Conservation (phyloP, 192 early-diverging fungal genomes). For the Phlyctochytrium bullatum region DNA sequence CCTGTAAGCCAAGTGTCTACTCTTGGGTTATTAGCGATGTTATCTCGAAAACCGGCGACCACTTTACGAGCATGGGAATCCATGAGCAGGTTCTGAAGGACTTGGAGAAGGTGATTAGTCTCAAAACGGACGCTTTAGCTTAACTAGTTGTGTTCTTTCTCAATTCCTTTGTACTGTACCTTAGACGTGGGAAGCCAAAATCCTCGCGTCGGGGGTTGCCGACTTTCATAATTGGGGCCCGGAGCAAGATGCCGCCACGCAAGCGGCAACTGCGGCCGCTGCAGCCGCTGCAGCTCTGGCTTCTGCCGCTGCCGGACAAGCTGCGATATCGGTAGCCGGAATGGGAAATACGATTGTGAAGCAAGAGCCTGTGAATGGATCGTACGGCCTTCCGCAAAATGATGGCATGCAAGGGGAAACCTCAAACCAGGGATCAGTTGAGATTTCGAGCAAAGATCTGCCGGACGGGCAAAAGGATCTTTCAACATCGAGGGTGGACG, state of each 20-base stretch:
- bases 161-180: background rate
- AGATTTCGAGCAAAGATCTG: too few species aligned
- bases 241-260: background rate
- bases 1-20: slow-evolving; percentile 58
- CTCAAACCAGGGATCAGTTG: too few species aligned
- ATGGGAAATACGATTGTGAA: too few species aligned
- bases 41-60: slow-evolving; percentile 75
- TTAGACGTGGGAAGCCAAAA: slow-evolving; percentile 61
- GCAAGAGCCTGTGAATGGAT: too few species aligned
- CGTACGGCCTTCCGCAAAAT: slow-evolving; percentile 30
- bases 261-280: slow-evolving; percentile 10
- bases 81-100: slow-evolving; percentile 84
- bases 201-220: slow-evolving; percentile 49
- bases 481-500: background rate
- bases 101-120: slow-evolving; percentile 69
- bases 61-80: slow-evolving; percentile 89
- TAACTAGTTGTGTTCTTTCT: background rate
- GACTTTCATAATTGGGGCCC: slow-evolving; percentile 21
- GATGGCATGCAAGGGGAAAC: too few species aligned
- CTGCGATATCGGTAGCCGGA: slow-evolving; percentile 5
- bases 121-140: background rate
- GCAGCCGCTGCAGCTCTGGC: slow-evolving; percentile 9
- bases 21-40: slow-evolving; percentile 92
- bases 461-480: slow-evolving; percentile 11
- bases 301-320: slow-evolving; percentile 3